Conservation (phyloP, 768 basidiomycete species). For the Lentinula guzmanii region DNA sequence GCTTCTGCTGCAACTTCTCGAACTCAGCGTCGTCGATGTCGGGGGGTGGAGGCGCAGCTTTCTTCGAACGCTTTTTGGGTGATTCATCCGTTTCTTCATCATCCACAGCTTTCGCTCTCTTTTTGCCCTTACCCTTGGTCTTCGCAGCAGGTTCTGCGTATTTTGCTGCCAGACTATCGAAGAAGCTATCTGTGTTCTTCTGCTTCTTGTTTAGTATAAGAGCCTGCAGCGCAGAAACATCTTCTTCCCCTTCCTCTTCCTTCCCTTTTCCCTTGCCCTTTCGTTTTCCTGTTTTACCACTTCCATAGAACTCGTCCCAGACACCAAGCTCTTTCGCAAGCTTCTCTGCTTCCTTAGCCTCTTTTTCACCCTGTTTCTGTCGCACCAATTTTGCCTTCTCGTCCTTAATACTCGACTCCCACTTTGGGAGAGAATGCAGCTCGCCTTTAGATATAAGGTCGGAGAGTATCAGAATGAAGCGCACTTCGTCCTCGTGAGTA, state of each 20-base stretch:
- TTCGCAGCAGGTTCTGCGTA: conserved; percentile 51
- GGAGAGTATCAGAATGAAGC: conserved; percentile 69
- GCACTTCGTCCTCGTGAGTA: conserved; percentile 75
- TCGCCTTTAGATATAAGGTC: conserved; percentile 56
- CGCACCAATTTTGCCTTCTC: conserved; percentile 72
- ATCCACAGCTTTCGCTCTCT: conserved; percentile 37
- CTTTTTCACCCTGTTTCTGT: conserved; percentile 68
- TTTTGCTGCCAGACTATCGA: conserved; percentile 71
- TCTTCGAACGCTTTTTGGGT: conserved; percentile 45
- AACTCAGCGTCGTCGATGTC: conserved; percentile 67
- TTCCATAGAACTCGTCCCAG: conserved; percentile 91
- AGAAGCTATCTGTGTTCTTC: conserved; percentile 63
- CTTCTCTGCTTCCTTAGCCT: conserved; percentile 79
- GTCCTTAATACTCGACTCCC: conserved; percentile 72
- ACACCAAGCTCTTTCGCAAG: conserved; percentile 85
- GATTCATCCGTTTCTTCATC: conserved; percentile 32
- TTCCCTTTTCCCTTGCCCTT: conserved; percentile 37
- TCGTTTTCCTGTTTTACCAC: conserved; percentile 58
- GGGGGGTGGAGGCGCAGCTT: conserved; percentile 33
- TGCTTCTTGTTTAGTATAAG: conserved; percentile 72
- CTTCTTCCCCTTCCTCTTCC: conserved; percentile 32
- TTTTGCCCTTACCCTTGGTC: conserved; percentile 44
- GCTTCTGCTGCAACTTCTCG: conserved; percentile 49
- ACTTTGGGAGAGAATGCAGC: conserved; percentile 49
- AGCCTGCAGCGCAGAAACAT: conserved; percentile 68